These are phyloP conservation scores for Pythium rhizo-oryzae DNA, from an alignment of 352 stramenopile species.

Conservation along the genomic window DNA sequence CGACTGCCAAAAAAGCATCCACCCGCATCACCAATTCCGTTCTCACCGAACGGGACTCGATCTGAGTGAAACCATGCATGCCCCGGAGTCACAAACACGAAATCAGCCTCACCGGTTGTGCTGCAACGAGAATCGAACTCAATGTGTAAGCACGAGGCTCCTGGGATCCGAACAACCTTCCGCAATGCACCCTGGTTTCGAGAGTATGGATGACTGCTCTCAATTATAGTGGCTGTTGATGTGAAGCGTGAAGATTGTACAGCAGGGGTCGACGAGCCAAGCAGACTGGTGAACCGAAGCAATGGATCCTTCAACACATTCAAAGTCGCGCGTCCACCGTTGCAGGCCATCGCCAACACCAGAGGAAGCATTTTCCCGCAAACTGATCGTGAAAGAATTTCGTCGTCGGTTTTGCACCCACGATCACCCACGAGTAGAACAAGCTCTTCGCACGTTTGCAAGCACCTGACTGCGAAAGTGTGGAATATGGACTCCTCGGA, in stretches of 20 bases:
- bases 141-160: conserved; percentile 58
- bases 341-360: conserved; percentile 23
- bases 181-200: conserved; percentile 59
- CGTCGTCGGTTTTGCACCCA: background rate
- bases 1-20: conserved; percentile 70
- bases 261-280: background rate
- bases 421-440: background rate
- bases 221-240: conserved; percentile 38
- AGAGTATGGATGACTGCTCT: conserved; percentile 72
- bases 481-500: conserved; percentile 39
- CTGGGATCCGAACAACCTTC: conserved; percentile 57
- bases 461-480: conserved; percentile 43
- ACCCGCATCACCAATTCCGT: conserved; percentile 61
- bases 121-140: conserved; percentile 68
- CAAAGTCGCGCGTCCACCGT: conserved; percentile 13
- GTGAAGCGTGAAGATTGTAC: conserved; percentile 1
- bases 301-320: conserved; percentile 12
- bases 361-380: conserved; percentile 28
- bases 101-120: conserved; percentile 63
- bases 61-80: conserved; percentile 63
- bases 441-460: conserved; percentile 32
- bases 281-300: conserved; percentile 1
- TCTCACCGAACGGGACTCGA: conserved; percentile 55
- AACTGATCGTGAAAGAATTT: conserved; percentile 7
- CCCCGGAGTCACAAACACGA: conserved; percentile 65